These are phyloP conservation scores for Physcia stellaris DNA, from an alignment of 495 filamentous ascomycete genomes.

Conservation along the genomic window DNA sequence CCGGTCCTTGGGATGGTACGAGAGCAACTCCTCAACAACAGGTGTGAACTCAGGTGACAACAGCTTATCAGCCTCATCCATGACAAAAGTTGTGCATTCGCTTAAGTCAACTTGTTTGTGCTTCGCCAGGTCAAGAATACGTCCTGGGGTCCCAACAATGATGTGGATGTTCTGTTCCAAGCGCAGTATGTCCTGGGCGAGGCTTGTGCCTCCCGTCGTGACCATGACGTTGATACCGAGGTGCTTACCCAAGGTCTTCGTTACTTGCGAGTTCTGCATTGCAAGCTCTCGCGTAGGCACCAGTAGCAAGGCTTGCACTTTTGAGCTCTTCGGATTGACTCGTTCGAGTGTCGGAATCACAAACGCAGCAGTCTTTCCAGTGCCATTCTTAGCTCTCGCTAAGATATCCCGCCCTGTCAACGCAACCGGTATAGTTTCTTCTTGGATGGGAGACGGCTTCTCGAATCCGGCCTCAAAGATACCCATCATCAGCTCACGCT, in stretches of 20 bases:
- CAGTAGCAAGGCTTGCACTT: constrained; percentile 89
- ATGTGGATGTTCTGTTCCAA: constrained; percentile 90
- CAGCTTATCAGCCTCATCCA: constrained; percentile 98
- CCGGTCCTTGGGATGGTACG: constrained; percentile 87
- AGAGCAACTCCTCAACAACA: constrained; percentile 86
- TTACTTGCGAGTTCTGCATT: constrained; percentile 97
- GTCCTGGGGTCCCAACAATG: constrained; percentile 90
- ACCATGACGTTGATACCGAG: constrained; percentile 98
- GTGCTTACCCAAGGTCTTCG: constrained; percentile 94
- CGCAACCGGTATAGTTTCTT: constrained; percentile 95
- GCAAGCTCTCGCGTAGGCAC: constrained; percentile 95
- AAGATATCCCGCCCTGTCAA: constrained; percentile 91
- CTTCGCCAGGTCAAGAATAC: constrained; percentile 87
- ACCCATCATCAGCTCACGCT: constrained; percentile 91
- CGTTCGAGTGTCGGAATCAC: constrained; percentile 90
- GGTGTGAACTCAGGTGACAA: constrained; percentile 93
- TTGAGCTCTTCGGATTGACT: constrained; percentile 89
- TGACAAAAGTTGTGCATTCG: constrained; percentile 92
- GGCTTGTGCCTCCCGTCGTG: constrained; percentile 83
- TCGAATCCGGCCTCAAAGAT: constrained; percentile 99
- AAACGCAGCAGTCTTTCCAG: constrained; percentile 95
- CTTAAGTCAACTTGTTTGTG: constrained; percentile 94
- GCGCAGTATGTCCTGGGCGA: constrained; percentile 95
- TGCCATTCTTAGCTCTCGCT: constrained; percentile 95
- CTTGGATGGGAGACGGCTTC: constrained; percentile 96